A percentile compares a stretch with the other conserved stretches of the same genome.
phyloP scores from a whole-genome alignment of 441 rosid species.

The Erysimum cheiri region DNA sequence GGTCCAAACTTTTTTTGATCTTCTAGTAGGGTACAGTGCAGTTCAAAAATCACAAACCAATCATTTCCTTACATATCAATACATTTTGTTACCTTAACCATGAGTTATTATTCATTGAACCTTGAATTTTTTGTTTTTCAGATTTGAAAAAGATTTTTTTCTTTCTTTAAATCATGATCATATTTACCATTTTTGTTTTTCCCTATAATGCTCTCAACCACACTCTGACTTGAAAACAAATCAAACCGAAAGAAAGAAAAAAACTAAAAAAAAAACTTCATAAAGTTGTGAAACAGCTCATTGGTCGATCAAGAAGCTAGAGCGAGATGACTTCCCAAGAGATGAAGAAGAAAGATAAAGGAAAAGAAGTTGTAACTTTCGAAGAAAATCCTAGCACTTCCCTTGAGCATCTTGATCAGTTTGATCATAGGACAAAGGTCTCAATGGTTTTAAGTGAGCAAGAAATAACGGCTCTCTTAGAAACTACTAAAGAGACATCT shows the following conservation, averaged over 20 bases:
- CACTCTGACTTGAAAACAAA: slow-evolving; percentile 19
- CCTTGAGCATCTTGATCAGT: neutral
- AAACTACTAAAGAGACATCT: slow-evolving; percentile 3
- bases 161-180: neutral
- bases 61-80: slow-evolving; percentile 15
- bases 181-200: neutral
- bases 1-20: slow-evolving; percentile 7
- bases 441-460: slow-evolving; percentile 21
- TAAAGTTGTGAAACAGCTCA: neutral
- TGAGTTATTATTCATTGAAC: slow-evolving; percentile 33
- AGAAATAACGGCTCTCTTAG: slow-evolving; percentile 2
- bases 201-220: neutral
- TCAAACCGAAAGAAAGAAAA: neutral
- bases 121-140: slow-evolving; percentile 19
- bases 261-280: neutral
- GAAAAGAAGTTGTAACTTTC: slow-evolving; percentile 22
- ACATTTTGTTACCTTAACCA: slow-evolving; percentile 11
- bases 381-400: neutral
- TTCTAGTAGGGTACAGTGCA: neutral
- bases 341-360: slow-evolving; percentile 37
- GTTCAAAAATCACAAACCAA: slow-evolving; percentile 18
- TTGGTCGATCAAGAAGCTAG: neutral
- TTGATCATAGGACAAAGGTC: slow-evolving; percentile 8
- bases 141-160: slow-evolving; percentile 3
- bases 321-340: too few species aligned